These are phyloP conservation scores for Ascochyta rabiei DNA, from an alignment of 2,329 filamentous ascomycete species.

Conservation along the genomic window DNA sequence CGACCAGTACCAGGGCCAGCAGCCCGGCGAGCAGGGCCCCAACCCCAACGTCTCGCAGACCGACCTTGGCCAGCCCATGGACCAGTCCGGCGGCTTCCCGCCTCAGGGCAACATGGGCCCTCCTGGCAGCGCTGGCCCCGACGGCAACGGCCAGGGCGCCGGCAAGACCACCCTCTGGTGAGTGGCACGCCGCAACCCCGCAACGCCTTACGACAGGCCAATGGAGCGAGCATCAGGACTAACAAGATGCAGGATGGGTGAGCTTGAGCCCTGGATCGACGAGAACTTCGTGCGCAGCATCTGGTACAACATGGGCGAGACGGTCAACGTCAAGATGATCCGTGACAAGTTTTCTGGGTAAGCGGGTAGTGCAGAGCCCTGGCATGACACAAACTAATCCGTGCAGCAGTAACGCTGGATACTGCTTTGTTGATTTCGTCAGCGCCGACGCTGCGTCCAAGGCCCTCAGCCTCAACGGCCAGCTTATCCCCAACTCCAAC, in stretches of 20 bases:
- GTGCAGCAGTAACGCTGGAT: conserved; percentile 92
- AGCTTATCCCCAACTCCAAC: conserved; percentile 88
- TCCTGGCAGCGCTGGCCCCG: conserved; percentile 46
- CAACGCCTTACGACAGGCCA: conserved; percentile 3
- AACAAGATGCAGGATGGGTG: conserved; percentile 80
- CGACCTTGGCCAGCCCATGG: conserved; percentile 63
- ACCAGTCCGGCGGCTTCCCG: conserved; percentile 59
- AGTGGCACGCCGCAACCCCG: conserved; percentile 35
- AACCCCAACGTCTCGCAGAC: conserved; percentile 55
- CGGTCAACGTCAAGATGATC: conserved; percentile 99
- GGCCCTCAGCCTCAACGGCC: conserved; percentile 88
- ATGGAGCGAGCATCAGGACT: conserved; percentile 18
- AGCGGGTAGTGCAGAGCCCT: conserved; percentile 29
- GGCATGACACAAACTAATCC: conserved; percentile 16
- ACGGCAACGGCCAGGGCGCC: conserved; percentile 48
- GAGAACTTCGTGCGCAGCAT: conserved; percentile 98
- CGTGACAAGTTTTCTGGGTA: conserved; percentile 98
- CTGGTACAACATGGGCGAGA: conserved; percentile 91
- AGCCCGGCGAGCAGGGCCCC: conserved; percentile 53
- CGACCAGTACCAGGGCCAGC: conserved; percentile 67
- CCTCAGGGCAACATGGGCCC: conserved; percentile 55
- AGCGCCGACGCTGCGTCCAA: conserved; percentile 85
- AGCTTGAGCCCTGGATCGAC: conserved; percentile 98
- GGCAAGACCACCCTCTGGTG: conserved; percentile 62
- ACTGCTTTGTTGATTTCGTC: conserved; percentile 96